Evolutionary conservation across 305 asterid genomes (phyloP).

Genomic region (Striga hermonthica): DNA sequence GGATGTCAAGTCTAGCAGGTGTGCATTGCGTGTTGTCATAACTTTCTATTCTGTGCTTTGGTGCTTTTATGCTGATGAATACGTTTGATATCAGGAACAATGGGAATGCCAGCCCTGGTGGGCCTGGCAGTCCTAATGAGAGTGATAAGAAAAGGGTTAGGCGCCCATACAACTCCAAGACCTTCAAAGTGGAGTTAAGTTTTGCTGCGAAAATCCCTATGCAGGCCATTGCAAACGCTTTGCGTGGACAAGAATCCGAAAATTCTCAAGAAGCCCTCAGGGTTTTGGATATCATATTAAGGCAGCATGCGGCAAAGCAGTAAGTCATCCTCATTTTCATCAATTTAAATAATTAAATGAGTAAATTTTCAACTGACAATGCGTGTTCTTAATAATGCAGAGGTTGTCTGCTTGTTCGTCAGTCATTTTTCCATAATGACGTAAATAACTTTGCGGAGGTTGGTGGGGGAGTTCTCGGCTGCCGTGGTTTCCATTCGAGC

Average conservation of each 20-base stretch:
- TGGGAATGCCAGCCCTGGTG: conserved; percentile 59
- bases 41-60: background rate
- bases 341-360: background rate
- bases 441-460: conserved; percentile 44
- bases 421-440: conserved; percentile 56
- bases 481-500: conserved; percentile 64
- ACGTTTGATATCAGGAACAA: conserved; percentile 45
- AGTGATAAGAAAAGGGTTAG: conserved; percentile 52
- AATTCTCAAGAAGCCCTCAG: conserved; percentile 73
- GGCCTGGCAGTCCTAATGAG: conserved; percentile 49
- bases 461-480: conserved; percentile 59
- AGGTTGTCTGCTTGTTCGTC: conserved; percentile 63
- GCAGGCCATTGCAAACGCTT: conserved; percentile 78
- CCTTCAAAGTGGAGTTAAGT: conserved; percentile 72
- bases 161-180: conserved; percentile 59
- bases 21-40: background rate
- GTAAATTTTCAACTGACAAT: conserved; percentile 9
- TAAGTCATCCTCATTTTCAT: conserved; percentile 37
- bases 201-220: conserved; percentile 80
- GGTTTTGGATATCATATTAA: conserved; percentile 67
- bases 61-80: background rate
- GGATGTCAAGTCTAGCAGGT: conserved; percentile 63
- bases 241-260: conserved; percentile 74
- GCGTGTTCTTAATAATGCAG: conserved; percentile 32
- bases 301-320: conserved; percentile 94